Percentiles rank a stretch among this genome's conserved stretches.
phyloP scores from a whole-genome alignment of 352 stramenopile genomes.

The Globisporangium lucens region DNA sequence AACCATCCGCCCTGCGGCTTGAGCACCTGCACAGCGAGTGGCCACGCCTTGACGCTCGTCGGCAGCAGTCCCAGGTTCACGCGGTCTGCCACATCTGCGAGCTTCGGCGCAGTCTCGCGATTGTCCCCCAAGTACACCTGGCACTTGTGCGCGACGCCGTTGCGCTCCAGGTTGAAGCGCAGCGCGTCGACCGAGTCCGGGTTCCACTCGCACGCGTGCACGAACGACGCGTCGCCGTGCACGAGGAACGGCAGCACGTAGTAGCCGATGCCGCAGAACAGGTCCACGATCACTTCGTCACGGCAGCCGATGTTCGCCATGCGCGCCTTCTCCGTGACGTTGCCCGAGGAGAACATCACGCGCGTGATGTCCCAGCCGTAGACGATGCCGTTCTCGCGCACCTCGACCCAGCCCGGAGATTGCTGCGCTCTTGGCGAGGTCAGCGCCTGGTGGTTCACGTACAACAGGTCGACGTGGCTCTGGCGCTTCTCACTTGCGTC shows the following conservation, averaged over 20 bases:
- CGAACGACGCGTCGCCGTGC: conserved; percentile 83
- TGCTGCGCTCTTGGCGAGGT: conserved; percentile 31
- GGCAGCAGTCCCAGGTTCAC: conserved; percentile 95
- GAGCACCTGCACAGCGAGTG: conserved; percentile 89
- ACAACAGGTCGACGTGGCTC: conserved; percentile 73
- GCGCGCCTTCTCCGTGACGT: conserved; percentile 95
- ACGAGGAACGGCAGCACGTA: conserved; percentile 95
- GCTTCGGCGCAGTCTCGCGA: conserved; percentile 62
- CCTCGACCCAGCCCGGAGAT: conserved; percentile 71
- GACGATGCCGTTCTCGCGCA: conserved; percentile 92
- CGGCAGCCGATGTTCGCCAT: conserved; percentile 86
- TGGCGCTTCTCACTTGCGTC: conserved; percentile 76
- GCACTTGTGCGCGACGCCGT: conserved; percentile 83
- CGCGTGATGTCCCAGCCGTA: conserved; percentile 95
- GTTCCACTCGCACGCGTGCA: conserved; percentile 97
- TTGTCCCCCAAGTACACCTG: conserved; percentile 90
- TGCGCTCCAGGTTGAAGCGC: conserved; percentile 89
- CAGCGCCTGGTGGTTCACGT: conserved; percentile 43
- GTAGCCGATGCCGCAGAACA: conserved; percentile 98
- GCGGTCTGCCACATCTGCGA: conserved; percentile 84
- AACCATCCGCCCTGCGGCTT: conserved; percentile 90
- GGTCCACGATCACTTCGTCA: conserved; percentile 91
- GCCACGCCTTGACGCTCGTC: conserved; percentile 93
- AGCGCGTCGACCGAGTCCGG: conserved; percentile 90
- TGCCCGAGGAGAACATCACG: conserved; percentile 97